Evolutionary conservation across 371 early-diverging fungal genomes (phyloP).

Genomic region (Nosema muscidifuracis): DNA sequence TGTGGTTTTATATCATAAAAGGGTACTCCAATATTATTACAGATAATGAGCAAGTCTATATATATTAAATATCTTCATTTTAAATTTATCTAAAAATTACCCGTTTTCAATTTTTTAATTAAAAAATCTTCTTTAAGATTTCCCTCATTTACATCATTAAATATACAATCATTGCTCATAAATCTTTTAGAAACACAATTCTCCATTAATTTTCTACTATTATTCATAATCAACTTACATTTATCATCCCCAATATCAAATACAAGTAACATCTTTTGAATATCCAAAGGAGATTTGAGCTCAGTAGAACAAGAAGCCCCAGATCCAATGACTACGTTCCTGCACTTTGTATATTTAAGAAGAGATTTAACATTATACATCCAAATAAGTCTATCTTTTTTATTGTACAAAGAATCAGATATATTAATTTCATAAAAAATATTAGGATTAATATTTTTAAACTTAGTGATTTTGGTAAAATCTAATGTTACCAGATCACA

Average conservation of each 20-base stretch:
- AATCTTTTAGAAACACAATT: constrained; percentile 38
- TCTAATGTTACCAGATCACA: constrained; percentile 38
- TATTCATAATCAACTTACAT: constrained; percentile 6
- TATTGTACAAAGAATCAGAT: constrained; percentile 16
- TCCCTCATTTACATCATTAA: constrained; percentile 32
- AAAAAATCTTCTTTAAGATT: constrained; percentile 38
- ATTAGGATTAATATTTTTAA: constrained; percentile 28
- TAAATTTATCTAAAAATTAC: no score
- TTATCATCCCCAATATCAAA: constrained; percentile 14
- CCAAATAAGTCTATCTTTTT: constrained; percentile 18
- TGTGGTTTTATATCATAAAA: no score
- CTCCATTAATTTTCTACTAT: constrained; percentile 14
- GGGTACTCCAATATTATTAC: no score
- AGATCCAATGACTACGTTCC: constrained; percentile 31
- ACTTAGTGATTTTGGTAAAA: not conserved
- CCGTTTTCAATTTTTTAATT: not conserved
- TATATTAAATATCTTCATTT: no score
- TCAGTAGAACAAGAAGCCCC: constrained; percentile 21
- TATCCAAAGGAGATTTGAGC: constrained; percentile 18
- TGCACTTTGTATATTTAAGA: constrained; percentile 32
- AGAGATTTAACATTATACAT: constrained; percentile 23
- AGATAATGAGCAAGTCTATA: no score
- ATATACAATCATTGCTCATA: constrained; percentile 7
- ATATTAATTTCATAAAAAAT: constrained; percentile 39
- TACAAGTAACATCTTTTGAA: constrained; percentile 15